phyloP scores from a whole-genome alignment of 1,284 basidiomycete species.

The Takashimella tepidaria region DNA sequence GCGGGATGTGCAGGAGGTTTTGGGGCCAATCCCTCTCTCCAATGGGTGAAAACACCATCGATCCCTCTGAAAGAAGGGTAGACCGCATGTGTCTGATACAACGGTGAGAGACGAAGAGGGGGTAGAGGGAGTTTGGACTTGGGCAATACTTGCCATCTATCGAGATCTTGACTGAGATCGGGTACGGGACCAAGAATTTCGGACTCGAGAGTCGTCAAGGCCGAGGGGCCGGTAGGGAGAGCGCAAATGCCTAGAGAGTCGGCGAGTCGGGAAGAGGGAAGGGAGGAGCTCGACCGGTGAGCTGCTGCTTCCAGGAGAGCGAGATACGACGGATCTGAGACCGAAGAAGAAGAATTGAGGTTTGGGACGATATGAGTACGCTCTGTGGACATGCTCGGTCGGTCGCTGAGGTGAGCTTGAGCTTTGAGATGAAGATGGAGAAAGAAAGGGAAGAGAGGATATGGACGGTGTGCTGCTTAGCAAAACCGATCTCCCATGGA shows the following conservation, averaged over 20 bases:
- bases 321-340: conserved; percentile 10
- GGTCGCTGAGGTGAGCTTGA: too few species aligned
- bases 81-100: conserved; percentile 70
- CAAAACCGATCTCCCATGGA: too few species aligned
- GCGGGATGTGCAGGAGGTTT: conserved; percentile 55
- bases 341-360: conserved; percentile 1
- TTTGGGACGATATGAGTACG: too few species aligned
- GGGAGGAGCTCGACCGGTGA: conserved; percentile 14
- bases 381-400: too few species aligned
- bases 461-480: too few species aligned
- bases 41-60: conserved; percentile 71
- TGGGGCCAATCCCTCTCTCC: conserved; percentile 58
- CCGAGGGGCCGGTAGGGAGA: conserved; percentile 19
- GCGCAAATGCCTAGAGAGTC: conserved; percentile 28
- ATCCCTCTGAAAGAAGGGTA: conserved; percentile 72
- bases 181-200: conserved; percentile 37
- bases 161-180: conserved; percentile 29
- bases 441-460: too few species aligned
- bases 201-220: conserved; percentile 29
- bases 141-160: conserved; percentile 41
- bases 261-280: conserved; percentile 32
- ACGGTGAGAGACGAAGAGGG: conserved; percentile 60
- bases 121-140: conserved; percentile 41
- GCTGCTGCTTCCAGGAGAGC: conserved; percentile 25
- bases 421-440: too few species aligned